Evolutionary conservation across 805 yeast species (phyloP).

Genomic region (Wickerhamomyces alni): DNA sequence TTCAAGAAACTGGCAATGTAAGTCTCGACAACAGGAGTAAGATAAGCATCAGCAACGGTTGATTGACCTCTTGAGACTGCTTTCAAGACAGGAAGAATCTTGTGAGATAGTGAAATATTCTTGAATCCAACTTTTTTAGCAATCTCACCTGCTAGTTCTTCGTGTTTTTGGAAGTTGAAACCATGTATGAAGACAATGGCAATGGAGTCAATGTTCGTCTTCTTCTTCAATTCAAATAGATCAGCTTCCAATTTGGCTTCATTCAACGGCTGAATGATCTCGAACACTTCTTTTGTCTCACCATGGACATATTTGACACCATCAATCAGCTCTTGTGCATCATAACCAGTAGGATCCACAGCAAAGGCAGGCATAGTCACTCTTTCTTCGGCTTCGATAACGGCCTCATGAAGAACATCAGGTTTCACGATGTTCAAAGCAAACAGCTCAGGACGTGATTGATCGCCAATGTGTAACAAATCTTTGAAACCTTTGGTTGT

Average conservation of each 20-base stretch:
- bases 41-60: constrained; percentile 35
- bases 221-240: constrained; percentile 16
- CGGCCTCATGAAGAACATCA: constrained; percentile 37
- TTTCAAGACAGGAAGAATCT: constrained; percentile 32
- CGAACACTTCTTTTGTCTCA: constrained; percentile 32
- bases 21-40: constrained; percentile 37
- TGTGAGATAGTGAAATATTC: constrained; percentile 28
- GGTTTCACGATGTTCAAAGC: constrained; percentile 43
- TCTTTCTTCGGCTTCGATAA: constrained; percentile 44
- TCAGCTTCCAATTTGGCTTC: constrained; percentile 16
- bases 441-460: constrained; percentile 45
- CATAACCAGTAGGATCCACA: constrained; percentile 49
- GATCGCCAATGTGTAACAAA: constrained; percentile 45
- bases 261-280: constrained; percentile 31
- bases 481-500: constrained; percentile 49
- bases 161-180: constrained; percentile 33
- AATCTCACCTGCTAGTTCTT: constrained; percentile 25
- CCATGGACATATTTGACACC: constrained; percentile 34
- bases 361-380: constrained; percentile 59
- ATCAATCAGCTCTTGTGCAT: constrained; percentile 25
- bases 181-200: constrained; percentile 32
- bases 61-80: constrained; percentile 37
- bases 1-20: constrained; percentile 31
- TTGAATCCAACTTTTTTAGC: constrained; percentile 30
- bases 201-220: constrained; percentile 25